Percentiles rank a stretch among this genome's conserved stretches.
Evolutionary conservation across 148 eudicot genomes (phyloP).

Genomic region (Beta vulgaris): DNA sequence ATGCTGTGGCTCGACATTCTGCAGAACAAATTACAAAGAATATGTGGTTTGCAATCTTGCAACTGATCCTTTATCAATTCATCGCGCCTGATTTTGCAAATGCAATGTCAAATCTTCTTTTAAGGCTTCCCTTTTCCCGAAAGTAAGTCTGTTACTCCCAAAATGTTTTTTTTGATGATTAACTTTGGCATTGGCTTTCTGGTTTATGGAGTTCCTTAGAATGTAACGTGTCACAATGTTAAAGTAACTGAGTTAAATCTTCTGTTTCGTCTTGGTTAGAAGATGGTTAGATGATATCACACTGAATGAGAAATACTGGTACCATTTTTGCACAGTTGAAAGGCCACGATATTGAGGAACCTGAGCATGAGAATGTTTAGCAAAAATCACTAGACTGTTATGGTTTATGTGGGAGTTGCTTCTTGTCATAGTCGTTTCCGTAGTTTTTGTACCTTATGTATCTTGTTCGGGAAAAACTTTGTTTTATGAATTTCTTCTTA

Average conservation of each 20-base stretch:
- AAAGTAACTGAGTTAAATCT: background rate
- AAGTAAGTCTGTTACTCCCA: conserved; percentile 39
- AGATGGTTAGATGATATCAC: background rate
- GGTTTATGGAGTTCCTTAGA: background rate
- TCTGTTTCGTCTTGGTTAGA: background rate
- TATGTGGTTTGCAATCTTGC: conserved; percentile 69
- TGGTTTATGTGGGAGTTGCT: background rate
- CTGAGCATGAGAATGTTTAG: background rate
- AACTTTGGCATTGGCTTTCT: background rate
- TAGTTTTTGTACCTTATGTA: background rate
- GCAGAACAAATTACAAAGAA: conserved; percentile 75
- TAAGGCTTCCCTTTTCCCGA: conserved; percentile 81
- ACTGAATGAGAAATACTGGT: background rate
- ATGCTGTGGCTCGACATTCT: conserved; percentile 82
- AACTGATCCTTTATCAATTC: conserved; percentile 70
- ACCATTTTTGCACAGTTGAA: background rate
- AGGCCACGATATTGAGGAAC: background rate
- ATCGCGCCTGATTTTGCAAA: conserved; percentile 71
- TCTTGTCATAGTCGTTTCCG: background rate
- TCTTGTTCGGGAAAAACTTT: background rate
- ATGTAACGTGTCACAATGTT: background rate
- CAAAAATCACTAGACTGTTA: background rate
- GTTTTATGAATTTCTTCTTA: background rate
- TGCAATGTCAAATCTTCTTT: conserved; percentile 64
- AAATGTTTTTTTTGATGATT: background rate